Base-by-base conservation (phyloP, 345 rosid genomes). In the Citrus unshiu region DNA sequence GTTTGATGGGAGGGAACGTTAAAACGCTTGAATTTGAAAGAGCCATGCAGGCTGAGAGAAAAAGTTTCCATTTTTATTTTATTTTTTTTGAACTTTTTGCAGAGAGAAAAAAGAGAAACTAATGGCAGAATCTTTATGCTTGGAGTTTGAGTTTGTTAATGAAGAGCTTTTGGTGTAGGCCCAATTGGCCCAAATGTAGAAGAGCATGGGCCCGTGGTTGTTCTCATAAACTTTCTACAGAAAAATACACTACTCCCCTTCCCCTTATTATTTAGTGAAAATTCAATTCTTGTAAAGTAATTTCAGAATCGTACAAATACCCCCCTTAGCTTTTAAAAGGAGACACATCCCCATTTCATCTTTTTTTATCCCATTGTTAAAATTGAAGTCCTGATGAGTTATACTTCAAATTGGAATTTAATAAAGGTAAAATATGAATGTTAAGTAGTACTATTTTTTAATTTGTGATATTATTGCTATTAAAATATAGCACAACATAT, bases 1-100 rank as follows among this genome's bases (percentile, higher is more conserved):
- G 8, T 83, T 29, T 73, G 72, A 27, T 40, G 43, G 29, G 85
- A 88, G 51, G 77, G 18, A 78, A 72, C 67, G 3, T 46, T 75
- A 54, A 37, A 74, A 59, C 70, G 69, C n/a, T 66, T 73, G 27
- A 43, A 70, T 58, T 54, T 78, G 12, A 39, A 46, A 73, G 79
- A 82, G 19, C 77, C 72, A 9, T 60, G 68, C 58, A 24, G 73
- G 57, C 70, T 34, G 70, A 54, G 68, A 40, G 40, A 5, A 35
- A 67, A 57, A 24, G 72, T 66, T 70, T 59, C 59, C 34, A 71
- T 51, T 34, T 67, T 37, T 30, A 8, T 22, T 35, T 30, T 9
- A 3, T 65, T 25, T 9, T 9, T 59, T 61, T 24, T 29, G 0
- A 8, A 46, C 3, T 46, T 46, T 13, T 46, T 46, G 49, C 49